Evolutionary conservation across 305 asterid genomes (phyloP).

Genomic region (Fraxinus ornus): DNA sequence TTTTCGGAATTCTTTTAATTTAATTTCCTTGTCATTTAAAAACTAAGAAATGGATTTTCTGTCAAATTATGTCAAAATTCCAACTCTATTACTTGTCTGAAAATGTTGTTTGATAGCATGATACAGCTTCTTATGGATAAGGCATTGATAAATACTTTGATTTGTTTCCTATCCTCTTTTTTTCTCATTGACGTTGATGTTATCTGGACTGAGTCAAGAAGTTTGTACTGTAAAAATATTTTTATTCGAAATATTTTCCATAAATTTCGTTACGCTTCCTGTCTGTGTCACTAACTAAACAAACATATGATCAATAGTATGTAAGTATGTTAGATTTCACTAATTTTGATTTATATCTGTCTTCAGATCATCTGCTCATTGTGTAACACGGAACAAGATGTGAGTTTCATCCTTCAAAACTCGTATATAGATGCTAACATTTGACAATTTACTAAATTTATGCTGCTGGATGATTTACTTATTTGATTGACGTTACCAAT

Average conservation of each 20-base stretch:
- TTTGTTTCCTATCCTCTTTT: not conserved
- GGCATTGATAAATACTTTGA: not conserved
- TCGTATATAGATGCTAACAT: not conserved
- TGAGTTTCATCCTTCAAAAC: constrained; percentile 34
- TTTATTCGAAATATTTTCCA: not conserved
- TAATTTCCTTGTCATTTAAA: not conserved
- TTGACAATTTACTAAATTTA: not conserved
- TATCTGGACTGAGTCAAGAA: not conserved
- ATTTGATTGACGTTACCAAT: not conserved
- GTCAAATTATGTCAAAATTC: not conserved
- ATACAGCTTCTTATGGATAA: constrained; percentile 10
- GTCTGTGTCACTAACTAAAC: not conserved
- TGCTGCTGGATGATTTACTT: constrained; percentile 11
- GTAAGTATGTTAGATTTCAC: not conserved
- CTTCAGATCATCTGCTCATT: constrained; percentile 64
- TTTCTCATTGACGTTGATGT: not conserved
- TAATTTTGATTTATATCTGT: constrained; percentile 1
- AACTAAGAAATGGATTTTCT: not conserved
- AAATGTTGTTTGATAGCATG: constrained; percentile 11
- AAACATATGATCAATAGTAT: not conserved
- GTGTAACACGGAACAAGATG: constrained; percentile 73
- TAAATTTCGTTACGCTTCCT: not conserved
- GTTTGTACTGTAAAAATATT: not conserved
- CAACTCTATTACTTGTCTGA: not conserved
- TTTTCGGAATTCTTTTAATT: not conserved